Conservation (phyloP, 495 filamentous ascomycete genomes). For the Talaromyces stipitatus region DNA sequence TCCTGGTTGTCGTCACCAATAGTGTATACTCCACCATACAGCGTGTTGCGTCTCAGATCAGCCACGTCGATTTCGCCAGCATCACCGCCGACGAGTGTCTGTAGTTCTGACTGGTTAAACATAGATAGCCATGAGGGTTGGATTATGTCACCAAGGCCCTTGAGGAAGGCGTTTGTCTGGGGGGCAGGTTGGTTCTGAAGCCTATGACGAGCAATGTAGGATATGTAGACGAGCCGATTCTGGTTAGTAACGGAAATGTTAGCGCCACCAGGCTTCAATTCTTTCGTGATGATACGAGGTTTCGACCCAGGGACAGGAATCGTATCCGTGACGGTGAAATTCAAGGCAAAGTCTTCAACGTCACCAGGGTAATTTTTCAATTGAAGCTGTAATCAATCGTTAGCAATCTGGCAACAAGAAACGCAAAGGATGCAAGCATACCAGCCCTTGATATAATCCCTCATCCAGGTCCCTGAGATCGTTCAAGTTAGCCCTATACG, state of each 20-base stretch:
- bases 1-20: conserved; percentile 83
- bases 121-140: conserved; percentile 89
- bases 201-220: conserved; percentile 78
- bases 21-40: conserved; percentile 78
- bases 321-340: conserved; percentile 85
- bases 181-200: conserved; percentile 66
- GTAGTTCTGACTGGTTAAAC: conserved; percentile 95
- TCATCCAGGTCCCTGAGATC: conserved; percentile 90
- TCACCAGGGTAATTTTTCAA: conserved; percentile 85
- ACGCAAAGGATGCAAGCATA: conserved; percentile 26
- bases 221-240: conserved; percentile 91
- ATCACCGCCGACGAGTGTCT: conserved; percentile 86
- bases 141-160: conserved; percentile 79
- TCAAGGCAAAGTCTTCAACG: conserved; percentile 68
- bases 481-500: conserved; percentile 82
- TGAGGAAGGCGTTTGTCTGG: conserved; percentile 82
- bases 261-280: conserved; percentile 68
- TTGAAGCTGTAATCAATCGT: conserved; percentile 40
- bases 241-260: conserved; percentile 79
- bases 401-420: not conserved
- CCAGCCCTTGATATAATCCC: conserved; percentile 84
- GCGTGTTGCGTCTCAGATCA: conserved; percentile 79
- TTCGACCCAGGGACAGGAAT: conserved; percentile 46
- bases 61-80: conserved; percentile 76
- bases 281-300: conserved; percentile 50